Base-by-base conservation (phyloP, 192 early-diverging fungal genomes). In the Pecoramyces ruminantium region DNA sequence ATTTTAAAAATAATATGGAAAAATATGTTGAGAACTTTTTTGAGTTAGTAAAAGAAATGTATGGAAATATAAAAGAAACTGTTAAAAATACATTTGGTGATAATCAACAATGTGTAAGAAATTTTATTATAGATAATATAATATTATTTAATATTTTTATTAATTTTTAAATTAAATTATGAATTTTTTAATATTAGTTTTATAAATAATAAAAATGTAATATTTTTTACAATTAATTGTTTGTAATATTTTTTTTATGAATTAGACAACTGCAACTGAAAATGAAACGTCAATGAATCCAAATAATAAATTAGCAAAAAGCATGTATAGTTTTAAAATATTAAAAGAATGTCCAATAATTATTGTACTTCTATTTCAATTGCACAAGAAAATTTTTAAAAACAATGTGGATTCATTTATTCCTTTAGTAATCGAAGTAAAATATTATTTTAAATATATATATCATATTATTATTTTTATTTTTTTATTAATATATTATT, bases 301-400 rank as follows among this genome's bases (percentile, higher is more conserved):
- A 21, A 51, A 88, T 78, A 93, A 93, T 80, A 88, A 89, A 27
- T 88, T 98, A 8, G 89, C 87, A 28, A 90, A 86, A 81, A 94
- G 93, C 82, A 85, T 94, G 83, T 88, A 87, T 77, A 96, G 95
- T 82, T 98, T 99, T 90, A 99, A 99, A 85, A 97, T 99, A 27
- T 83, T 99, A 82, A 97, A 95, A 8, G 98, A 99, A 82, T 97
- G 97, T 82, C 98, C 98, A 9, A 97, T 99, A 29, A 98, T 98
- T 78, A 95, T 99, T 29, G 98, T 97, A 1, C 86, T 97, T 28
- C 86, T 98, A 28, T 96, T 98, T 81, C 95, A 97, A 86, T 90
- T 97, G 1, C 92, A 96, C 87, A 90, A 93, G 21, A 89, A 92
- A 39, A 93, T 93, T 81, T 94, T 95, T 29, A 90, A 88, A 38